Base-by-base conservation (phyloP, 345 rosid genomes). In the Gynandropsis gynandra region DNA sequence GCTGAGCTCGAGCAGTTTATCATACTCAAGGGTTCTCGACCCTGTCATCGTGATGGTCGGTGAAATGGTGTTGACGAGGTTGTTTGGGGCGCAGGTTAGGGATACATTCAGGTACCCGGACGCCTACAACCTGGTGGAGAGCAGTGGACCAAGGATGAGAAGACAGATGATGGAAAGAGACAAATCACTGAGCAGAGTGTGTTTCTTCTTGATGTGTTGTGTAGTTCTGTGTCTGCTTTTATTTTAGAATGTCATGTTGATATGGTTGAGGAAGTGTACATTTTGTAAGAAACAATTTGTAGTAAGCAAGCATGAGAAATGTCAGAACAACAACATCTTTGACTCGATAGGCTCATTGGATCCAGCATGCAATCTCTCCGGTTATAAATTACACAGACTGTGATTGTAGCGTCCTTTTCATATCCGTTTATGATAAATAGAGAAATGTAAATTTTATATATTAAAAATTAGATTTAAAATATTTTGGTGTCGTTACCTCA, bases 171-270 rank as follows among this genome's bases (percentile, higher is more conserved):
- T 78, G 87, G 80, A 75, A 65, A 81, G 80, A 0, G 85, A 92
- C 32, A 76, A 44, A 71, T 85, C 90, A 0, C 82, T 92, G 11
- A 64, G 77, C 76, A 74, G 97, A 66, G 68, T 87, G 62, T 73
- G 75, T 49, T 75, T 87, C 66, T 92, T 92, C 74, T 77, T 78
- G 18, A 50, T 80, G 18, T 92, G 97, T 50, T 87, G 93, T 68
- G 57, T 69, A 8, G 16, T 74, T 53, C 37, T 85, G 15, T 87
- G 96, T 54, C 82, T 92, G 43, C 69, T 92, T 33, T 53, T 87
- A 46, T 92, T 92, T 63, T 92, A 70, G 79, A 40, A 12, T 24
- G 29, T 24, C 29, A 24, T 24, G 29, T 24, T 24, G 4, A 24
- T 24, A 24, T 24, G 29, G 29, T 5, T 24, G 29, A 24, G 29